Evolutionary conservation across 208 protist species (phyloP).

Genomic region (Leishmania braziliensis): DNA sequence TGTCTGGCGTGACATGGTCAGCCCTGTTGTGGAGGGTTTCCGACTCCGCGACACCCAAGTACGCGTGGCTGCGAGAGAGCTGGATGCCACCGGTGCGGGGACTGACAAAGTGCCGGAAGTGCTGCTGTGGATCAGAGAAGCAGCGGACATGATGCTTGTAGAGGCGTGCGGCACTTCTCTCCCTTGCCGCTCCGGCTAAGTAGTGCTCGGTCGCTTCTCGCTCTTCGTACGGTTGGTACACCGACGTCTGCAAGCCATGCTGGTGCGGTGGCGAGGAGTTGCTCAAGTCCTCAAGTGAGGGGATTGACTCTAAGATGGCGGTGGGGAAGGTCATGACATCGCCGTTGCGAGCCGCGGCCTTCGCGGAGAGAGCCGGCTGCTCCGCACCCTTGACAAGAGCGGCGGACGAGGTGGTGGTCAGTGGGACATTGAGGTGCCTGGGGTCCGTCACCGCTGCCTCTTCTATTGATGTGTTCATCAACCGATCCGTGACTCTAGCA

Average conservation of each 20-base stretch:
- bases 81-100: neutral
- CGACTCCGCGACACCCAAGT: neutral
- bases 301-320: neutral
- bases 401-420: neutral
- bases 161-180: neutral
- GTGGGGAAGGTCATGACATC: neutral
- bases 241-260: neutral
- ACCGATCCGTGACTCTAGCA: neutral
- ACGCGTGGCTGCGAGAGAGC: neutral
- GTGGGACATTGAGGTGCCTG: neutral
- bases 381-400: neutral
- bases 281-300: neutral
- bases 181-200: neutral
- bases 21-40: neutral
- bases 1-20: neutral
- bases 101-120: neutral
- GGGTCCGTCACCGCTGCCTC: neutral
- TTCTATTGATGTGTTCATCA: neutral
- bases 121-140: conserved; percentile 4
- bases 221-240: conserved; percentile 6
- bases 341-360: neutral
- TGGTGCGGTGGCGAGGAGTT: neutral
- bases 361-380: neutral
- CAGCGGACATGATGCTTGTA: neutral
- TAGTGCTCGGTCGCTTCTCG: conserved; percentile 7